A percentile compares a stretch with the other conserved stretches of the same genome.
phyloP scores from a whole-genome alignment of 768 basidiomycete species.

The Tulasnella calospora region DNA sequence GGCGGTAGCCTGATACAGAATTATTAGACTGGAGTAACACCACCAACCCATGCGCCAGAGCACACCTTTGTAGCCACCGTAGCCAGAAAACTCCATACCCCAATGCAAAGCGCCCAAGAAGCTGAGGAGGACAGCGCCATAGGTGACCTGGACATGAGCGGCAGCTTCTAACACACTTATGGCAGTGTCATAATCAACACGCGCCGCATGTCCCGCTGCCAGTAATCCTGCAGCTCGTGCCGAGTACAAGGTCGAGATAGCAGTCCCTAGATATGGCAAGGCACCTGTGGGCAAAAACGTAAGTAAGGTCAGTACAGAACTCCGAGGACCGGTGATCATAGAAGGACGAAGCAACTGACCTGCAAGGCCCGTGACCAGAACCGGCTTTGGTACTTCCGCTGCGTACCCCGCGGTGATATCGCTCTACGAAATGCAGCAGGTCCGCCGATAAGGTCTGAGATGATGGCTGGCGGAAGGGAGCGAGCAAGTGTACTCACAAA shows the following conservation, averaged over 20 bases:
- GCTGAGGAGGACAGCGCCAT: slow-evolving; percentile 90
- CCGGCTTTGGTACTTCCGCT: slow-evolving; percentile 67
- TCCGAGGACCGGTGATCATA: not conserved
- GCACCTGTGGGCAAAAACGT: slow-evolving; percentile 48
- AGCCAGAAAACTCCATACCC: slow-evolving; percentile 91
- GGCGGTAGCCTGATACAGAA: slow-evolving; percentile 46
- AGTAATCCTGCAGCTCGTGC: slow-evolving; percentile 76
- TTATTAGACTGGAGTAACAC: not conserved
- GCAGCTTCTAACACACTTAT: slow-evolving; percentile 34
- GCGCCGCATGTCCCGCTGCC: slow-evolving; percentile 36
- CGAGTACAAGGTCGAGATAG: slow-evolving; percentile 72
- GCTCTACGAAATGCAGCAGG: slow-evolving; percentile 43
- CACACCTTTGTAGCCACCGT: slow-evolving; percentile 65
- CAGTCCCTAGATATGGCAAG: slow-evolving; percentile 80
- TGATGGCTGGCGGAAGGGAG: slow-evolving; percentile 37
- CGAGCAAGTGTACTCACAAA: slow-evolving; percentile 47
- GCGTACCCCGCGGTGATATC: slow-evolving; percentile 74
- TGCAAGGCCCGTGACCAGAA: slow-evolving; percentile 71
- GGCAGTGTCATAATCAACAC: slow-evolving; percentile 23
- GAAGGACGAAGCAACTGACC: slow-evolving; percentile 39
- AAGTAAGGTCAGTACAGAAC: slow-evolving; percentile 33
- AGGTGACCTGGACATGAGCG: slow-evolving; percentile 82
- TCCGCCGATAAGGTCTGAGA: not conserved
- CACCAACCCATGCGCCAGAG: not conserved
- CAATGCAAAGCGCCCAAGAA: slow-evolving; percentile 93